Evolutionary conservation across 257 asterid species (phyloP), one percentile per base, ranked within the genome.

Genomic region (Solanum pimpinellifolium): DNA sequence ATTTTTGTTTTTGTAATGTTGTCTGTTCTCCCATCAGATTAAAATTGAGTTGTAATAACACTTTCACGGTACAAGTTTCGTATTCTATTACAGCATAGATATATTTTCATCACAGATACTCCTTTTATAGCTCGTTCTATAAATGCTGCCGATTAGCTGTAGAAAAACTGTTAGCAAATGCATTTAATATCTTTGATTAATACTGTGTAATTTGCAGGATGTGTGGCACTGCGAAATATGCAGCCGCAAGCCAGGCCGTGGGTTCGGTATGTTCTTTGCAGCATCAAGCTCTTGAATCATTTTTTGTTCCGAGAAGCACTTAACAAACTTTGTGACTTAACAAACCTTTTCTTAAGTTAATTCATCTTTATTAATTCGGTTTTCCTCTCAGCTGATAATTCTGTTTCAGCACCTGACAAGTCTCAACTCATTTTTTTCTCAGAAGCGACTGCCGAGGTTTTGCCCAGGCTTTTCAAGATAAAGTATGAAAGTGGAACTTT

Each of bases 221-320:
- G 95, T 94, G 85, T 97, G 99, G 99, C 99, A 97, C 76, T 97
- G 99, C 87, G 98, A 95, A 89, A 97, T 97, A 86, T 97, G 99
- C 95, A 97, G 92, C 84, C 94, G 98, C 87, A 97, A 92, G 93
- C 99, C 99, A 65, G 98, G 99, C 49, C 98, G 98, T 89, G 99
- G 99, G 89, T 97, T 95, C 87, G 99, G 99, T 97, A 92, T 20
- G 94, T 76, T 83, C 75, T 44, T 23, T 16, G 9, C 37, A 10
- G 31, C 78, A 16, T 72, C 78, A 7, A 33, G 46, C 44, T 8
- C 13, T 72, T 72, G 44, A 72, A 33, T 83, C 65, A 44, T 20
- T 70, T 42, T 75, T 84, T 52, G 18, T 52, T 16, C 56, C 47
- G 29, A 18, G 59, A 33, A 7, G 20, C 27, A 39, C 49, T 35